Base-by-base conservation (phyloP, 257 asterid genomes). In the Primulina huaijiensis region DNA sequence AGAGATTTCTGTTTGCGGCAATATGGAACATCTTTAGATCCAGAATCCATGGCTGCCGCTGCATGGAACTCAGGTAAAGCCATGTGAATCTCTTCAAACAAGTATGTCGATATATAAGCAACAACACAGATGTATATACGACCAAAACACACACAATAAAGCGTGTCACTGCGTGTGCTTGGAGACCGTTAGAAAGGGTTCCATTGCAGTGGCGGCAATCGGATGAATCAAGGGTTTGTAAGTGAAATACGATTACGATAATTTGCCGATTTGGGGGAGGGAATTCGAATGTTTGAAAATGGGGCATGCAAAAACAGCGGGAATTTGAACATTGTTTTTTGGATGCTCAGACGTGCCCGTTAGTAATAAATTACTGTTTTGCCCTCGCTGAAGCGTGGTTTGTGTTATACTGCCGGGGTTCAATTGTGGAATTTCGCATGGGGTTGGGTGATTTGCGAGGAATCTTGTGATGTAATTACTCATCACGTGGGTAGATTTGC, bases 1-100 rank as follows among this genome's bases (percentile, higher is more conserved):
- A 93, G 88, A 1, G 98, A 93, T 74, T 94, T 94, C 85, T 94
- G 97, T 66, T 94, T 91, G 0, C 99, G 90, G 83, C 96, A 90
- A 29, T 94, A 94, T n/a, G 90, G 83, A 1, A 70, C 63, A 6
- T 82, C 89, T 60, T 72, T 80, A 72, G 92, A 82, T 85, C 90
- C 90, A 78, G 90, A 77, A 21, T 86, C 94, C 58, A 69, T 62
- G 2, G 76, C 72, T 62, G 69, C 80, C 3, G 72, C 80, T 2
- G 72, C 60, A 31, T 71, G 53, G 0, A 71, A 6, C 23, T 63
- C 31, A 23, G 78, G 81, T 31, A 75, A 58, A 65, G 77, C 82
- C 79, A 79, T 62, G 30, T 64, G 20, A 38, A 20, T 23, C 29
- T 35, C 27, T 61, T 50, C 19, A 64, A 58, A 37, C 66, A 6